Conservation (phyloP, 331 rosid genomes). For the Prunus yedoensis region DNA sequence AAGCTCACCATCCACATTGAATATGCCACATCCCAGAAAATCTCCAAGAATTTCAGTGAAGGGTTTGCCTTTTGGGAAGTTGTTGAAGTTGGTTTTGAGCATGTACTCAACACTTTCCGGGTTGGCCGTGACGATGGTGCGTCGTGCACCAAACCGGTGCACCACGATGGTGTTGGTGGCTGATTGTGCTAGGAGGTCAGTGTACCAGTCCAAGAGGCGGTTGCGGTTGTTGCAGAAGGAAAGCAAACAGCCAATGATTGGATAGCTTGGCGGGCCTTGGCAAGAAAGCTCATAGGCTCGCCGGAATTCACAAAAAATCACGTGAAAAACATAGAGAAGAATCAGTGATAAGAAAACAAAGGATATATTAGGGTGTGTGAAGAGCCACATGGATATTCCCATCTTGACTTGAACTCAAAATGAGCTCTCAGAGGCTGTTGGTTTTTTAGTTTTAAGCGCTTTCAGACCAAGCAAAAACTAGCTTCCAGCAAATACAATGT, state of each 20-base stretch:
- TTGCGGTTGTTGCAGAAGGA: constrained; percentile 62
- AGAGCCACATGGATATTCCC: constrained; percentile 34
- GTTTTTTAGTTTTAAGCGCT: constrained; percentile 12
- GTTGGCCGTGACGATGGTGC: constrained; percentile 76
- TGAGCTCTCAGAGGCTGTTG: constrained; percentile 1
- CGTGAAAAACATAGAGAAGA: constrained; percentile 24
- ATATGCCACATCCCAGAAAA: constrained; percentile 80
- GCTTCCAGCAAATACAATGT: neutral
- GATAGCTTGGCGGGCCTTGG: constrained; percentile 59
- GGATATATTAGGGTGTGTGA: constrained; percentile 18
- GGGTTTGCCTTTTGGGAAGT: constrained; percentile 86
- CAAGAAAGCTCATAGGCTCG: constrained; percentile 15
- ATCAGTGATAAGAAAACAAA: constrained; percentile 35
- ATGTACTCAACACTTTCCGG: constrained; percentile 70
- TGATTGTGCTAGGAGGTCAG: constrained; percentile 56
- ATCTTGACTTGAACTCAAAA: constrained; percentile 24
- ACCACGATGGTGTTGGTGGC: constrained; percentile 60
- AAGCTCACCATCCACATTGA: constrained; percentile 73
- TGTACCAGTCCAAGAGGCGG: constrained; percentile 74
- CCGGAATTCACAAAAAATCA: constrained; percentile 28
- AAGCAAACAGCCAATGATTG: constrained; percentile 65
- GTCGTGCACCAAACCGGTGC: constrained; percentile 55
- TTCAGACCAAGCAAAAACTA: neutral
- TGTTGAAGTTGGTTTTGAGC: constrained; percentile 70
- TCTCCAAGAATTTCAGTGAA: constrained; percentile 81